phyloP scores from a whole-genome alignment of 1,284 basidiomycete genomes.

The Ganoderma multipileum region DNA sequence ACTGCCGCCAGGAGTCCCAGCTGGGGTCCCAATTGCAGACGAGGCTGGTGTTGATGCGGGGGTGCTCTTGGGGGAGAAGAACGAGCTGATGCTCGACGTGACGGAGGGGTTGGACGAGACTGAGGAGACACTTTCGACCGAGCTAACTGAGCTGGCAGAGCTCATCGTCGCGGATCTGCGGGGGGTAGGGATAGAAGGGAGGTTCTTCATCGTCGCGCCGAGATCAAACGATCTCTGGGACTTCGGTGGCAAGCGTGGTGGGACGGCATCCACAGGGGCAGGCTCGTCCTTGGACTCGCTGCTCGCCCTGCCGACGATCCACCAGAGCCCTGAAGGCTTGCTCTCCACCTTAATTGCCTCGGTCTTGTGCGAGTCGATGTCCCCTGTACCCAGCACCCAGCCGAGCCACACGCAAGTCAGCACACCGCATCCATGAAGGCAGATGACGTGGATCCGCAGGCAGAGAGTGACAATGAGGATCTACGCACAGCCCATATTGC shows the following conservation, averaged over 20 bases:
- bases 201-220: constrained; percentile 33
- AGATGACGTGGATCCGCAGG: not conserved
- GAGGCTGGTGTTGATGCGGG: constrained; percentile 27
- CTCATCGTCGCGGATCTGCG: constrained; percentile 38
- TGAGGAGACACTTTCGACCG: constrained; percentile 37
- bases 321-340: constrained; percentile 63
- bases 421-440: not conserved
- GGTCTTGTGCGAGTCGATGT: constrained; percentile 59
- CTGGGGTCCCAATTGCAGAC: constrained; percentile 32
- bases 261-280: constrained; percentile 18
- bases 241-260: constrained; percentile 31
- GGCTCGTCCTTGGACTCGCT: constrained; percentile 39
- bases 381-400: constrained; percentile 50
- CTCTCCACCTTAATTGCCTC: constrained; percentile 67
- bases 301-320: constrained; percentile 57
- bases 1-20: constrained; percentile 40
- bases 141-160: constrained; percentile 36
- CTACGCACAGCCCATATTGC: constrained; percentile 78
- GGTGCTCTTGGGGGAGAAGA: constrained; percentile 28
- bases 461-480: constrained; percentile 11
- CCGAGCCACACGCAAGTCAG: constrained; percentile 15
- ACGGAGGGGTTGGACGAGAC: constrained; percentile 24
- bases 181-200: constrained; percentile 32
- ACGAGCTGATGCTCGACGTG: constrained; percentile 25
- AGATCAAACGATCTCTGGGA: constrained; percentile 37